Conservation (phyloP, 257 asterid species). For the Fraxinus anomala region DNA sequence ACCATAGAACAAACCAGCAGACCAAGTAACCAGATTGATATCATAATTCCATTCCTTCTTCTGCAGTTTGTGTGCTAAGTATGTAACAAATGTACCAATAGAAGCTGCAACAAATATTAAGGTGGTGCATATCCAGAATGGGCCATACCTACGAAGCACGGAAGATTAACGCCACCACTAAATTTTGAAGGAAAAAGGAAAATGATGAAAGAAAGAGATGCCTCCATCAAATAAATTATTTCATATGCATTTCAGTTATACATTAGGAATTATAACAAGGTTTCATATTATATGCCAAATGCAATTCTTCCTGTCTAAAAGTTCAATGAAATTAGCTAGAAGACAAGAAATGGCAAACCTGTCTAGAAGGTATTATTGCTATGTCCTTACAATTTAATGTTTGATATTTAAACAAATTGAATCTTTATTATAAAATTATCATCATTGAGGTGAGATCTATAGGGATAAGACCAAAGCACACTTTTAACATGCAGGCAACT, state of each 20-base stretch:
- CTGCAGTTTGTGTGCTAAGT: slow-evolving; percentile 80
- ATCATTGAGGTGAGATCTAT: neutral
- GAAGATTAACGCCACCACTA: slow-evolving; percentile 2
- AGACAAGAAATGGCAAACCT: neutral
- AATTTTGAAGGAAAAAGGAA: slow-evolving; percentile 21
- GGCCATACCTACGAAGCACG: slow-evolving; percentile 71
- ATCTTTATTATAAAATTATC: neutral
- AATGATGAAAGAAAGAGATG: neutral
- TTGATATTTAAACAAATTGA: neutral
- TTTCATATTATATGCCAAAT: neutral
- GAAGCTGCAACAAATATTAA: slow-evolving; percentile 95
- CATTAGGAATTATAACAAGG: neutral
- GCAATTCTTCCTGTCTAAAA: neutral
- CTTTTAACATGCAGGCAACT: neutral
- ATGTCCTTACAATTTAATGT: neutral
- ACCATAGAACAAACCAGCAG: slow-evolving; percentile 95
- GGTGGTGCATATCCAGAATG: slow-evolving; percentile 99
- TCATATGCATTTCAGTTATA: neutral
- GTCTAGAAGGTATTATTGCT: neutral
- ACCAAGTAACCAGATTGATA: slow-evolving; percentile 87
- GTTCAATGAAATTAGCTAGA: neutral
- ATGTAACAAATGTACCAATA: slow-evolving; percentile 93
- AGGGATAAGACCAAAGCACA: neutral
- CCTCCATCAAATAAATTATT: neutral
- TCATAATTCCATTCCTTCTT: slow-evolving; percentile 85